Base-by-base conservation (phyloP, 768 basidiomycete species). In the Baorangia bicolor region DNA sequence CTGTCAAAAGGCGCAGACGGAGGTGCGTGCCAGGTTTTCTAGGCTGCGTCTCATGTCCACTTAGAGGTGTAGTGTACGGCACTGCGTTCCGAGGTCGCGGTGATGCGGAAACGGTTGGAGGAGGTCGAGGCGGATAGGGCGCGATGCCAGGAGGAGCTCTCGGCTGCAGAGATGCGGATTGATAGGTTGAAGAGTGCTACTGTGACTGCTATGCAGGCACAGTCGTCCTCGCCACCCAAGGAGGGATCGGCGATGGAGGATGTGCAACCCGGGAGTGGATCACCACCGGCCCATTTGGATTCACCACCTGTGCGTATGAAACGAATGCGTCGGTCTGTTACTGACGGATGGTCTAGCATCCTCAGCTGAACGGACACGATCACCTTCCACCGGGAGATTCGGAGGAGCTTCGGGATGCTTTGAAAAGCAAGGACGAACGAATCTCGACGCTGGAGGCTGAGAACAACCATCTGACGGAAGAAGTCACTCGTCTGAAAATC, bases 271-370 rank as follows among this genome's bases (percentile, higher is more conserved):
- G 64, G 57, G 73, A 69, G 81, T 81, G 77, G 80, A 77, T 73
- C 71, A 12, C 60, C 77, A 60, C 75, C 73, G 68, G 69, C 69
- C 63, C 76, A 75, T 73, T 78, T 80, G 73, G 82, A 80, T 75
- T 81, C 85, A 78, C 83, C 86, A 72, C 79, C 75, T 77, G 88
- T 89, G 81, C 83, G 88, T 87, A 79, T 78, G 76, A 21, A 9
- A 77, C 74, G 47, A 6, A 8, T 65, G 62, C 43, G 60, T 62
- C 69, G 20, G 18, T n/a, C 2, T n/a, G 30, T 49, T n/a, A 11
- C 57, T 72, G 77, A 87, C 76, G 16, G 62, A 30, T 52, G 47
- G 62, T 30, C 4, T 66, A 88, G 85, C 78, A 68, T 46, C 63
- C 66, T 31, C 73, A 70, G 49, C 34, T 61, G 18, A 80, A 81